Conservation (phyloP, 1,139 yeast species). For the Nakaseomyces bracarensis region DNA sequence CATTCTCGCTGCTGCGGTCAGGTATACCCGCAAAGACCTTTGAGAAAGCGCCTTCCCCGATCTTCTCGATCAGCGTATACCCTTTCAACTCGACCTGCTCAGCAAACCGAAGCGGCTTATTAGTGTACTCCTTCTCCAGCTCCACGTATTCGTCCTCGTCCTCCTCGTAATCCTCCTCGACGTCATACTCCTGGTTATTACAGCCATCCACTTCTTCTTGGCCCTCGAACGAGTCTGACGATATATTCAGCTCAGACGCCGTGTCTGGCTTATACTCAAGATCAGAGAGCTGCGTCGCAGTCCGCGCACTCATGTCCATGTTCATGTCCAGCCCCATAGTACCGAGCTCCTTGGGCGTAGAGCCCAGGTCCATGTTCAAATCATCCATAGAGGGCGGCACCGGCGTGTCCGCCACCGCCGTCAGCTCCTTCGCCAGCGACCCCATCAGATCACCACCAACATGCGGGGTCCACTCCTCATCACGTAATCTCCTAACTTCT, state of each 20-base stretch:
- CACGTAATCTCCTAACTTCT: not conserved
- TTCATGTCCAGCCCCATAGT: not conserved
- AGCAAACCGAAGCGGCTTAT: slow-evolving; percentile 11
- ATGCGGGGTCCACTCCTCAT: not conserved
- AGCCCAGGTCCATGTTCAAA: not conserved
- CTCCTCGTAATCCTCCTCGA: slow-evolving; percentile 5
- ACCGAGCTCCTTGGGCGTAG: too few relatives aligned
- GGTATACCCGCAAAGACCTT: slow-evolving; percentile 64
- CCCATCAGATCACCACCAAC: slow-evolving; percentile 1
- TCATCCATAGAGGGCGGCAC: not conserved
- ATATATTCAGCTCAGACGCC: not conserved
- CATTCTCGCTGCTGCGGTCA: slow-evolving; percentile 6
- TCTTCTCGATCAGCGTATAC: slow-evolving; percentile 34
- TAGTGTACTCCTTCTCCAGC: not conserved
- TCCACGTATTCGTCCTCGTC: not conserved
- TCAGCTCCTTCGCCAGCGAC: slow-evolving; percentile 6
- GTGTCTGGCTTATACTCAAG: slow-evolving; percentile 3
- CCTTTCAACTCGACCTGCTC: slow-evolving; percentile 26
- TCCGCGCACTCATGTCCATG: not conserved
- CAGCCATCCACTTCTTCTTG: not conserved
- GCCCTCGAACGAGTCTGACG: not conserved
- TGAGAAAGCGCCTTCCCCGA: slow-evolving; percentile 90
- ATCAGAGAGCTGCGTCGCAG: not conserved
- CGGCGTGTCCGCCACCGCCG: slow-evolving; percentile 4
- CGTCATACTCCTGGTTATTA: slow-evolving; percentile 2